Base-by-base conservation (phyloP, 345 rosid species). In the Citrus australasica region DNA sequence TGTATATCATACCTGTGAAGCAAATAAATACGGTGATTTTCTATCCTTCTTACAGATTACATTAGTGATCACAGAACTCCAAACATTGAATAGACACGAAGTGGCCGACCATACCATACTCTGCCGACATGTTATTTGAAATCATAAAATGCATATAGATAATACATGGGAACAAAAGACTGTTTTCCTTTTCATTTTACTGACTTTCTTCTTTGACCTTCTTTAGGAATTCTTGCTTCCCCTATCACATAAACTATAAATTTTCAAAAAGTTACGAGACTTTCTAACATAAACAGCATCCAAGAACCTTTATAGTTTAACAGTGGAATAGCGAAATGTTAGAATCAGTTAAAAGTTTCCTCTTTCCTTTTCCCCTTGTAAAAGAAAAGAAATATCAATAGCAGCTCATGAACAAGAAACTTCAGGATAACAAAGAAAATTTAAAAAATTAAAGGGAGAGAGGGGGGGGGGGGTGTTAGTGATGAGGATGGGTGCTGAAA, bases 1-100 rank as follows among this genome's bases (percentile, higher is more conserved):
- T 92, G 93, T 61, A 92, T 90, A 71, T 85, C 85, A 71, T 90
- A 90, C 75, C 96, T 93, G 82, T 60, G 17, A 82, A 62, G 33
- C 70, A 67, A 79, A 48, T 30, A 75, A 13, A 22, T 4, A 9
- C 2, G 19, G 27, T 71, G 17, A 30, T 71, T 69, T 69, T 69
- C 1, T 42, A 6, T 25, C 32, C 22, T 69, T 42, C 27, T 6
- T 69, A 25, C 33, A 24, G 58, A 25, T 69, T 68, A 17, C 7
- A 46, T 38, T 19, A 9, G 61, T 28, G n/a, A 28, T 69, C 27
- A 8, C 61, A 17, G 7, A 70, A 16, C 19, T 16, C 22, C 14
- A 5, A 21, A 51, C 63, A 19, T 46, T 19, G 35, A 25, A 64
- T 3, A 40, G 28, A 25, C 37, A 60, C 14, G 10, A 38, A 73